Evolutionary conservation across 768 basidiomycete species (phyloP), one percentile per base, ranked within the genome.

Genomic region (Boletus tomentosulus): DNA sequence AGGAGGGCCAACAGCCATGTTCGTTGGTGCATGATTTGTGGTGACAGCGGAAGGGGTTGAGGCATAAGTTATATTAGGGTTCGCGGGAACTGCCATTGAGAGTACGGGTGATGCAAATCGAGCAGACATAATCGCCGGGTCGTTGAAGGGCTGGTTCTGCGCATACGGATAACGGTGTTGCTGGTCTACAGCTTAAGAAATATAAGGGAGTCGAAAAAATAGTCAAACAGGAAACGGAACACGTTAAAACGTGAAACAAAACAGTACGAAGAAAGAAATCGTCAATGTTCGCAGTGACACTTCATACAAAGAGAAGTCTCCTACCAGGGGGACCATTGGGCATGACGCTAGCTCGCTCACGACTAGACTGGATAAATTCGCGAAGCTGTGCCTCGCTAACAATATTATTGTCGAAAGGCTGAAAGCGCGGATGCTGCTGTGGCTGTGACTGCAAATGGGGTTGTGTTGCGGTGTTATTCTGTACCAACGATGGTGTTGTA

Each of bases 101-200:
- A 71, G 49, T 38, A 76, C 59, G 5, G 70, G 71, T 12, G 80
- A 72, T 4, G 78, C 75, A 65, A 88, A 78, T 56, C 83, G 79
- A 22, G 85, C 86, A 33, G 87, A 85, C 86, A 90, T 88, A 46
- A 90, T 89, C 12, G 87, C 87, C 43, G 87, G 87, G 61, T 90
- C 88, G 56, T 74, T 78, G 67, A 89, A 89, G 27, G 78, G 78
- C 55, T 78, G 79, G 57, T 62, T 58, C 59, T 66, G 72, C 64
- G 59, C 49, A 51, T 67, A 71, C 12, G 70, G 66, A 59, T 66
- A 71, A 46, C 61, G 64, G 34, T 66, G 64, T 43, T 74, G 67
- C 35, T 67, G 72, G 62, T 78, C 76, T 72, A 65, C 49, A 56
- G 55, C 62, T 62, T 60, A 48, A 52, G 37, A 54, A 62, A 49